A percentile compares a stretch with the other conserved stretches of the same genome.
Conservation (phyloP, 495 filamentous ascomycete genomes). For the Pseudomonodictys pantanalensis region DNA sequence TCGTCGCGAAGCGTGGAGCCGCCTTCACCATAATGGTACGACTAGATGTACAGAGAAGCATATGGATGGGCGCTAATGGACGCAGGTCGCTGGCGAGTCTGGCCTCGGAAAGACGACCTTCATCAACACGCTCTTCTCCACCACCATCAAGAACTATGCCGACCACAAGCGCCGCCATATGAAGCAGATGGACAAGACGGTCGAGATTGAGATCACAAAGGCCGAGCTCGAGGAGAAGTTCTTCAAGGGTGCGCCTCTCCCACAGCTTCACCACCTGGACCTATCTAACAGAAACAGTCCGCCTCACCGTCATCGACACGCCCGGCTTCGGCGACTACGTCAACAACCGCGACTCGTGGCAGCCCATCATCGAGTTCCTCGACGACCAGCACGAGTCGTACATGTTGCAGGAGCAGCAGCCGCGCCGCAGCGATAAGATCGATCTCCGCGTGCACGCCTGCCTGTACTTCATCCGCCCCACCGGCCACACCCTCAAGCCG, state of each 20-base stretch:
- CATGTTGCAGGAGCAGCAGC: slow-evolving; percentile 99
- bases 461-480: slow-evolving; percentile 97
- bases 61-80: slow-evolving; percentile 12
- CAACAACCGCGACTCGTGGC: slow-evolving; percentile 99
- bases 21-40: slow-evolving; percentile 98
- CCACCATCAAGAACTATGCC: slow-evolving; percentile 99
- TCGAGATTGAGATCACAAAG: slow-evolving; percentile 99
- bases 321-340: slow-evolving; percentile 99
- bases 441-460: slow-evolving; percentile 98
- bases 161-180: slow-evolving; percentile 97
- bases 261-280: slow-evolving; percentile 22
- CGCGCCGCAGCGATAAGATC: slow-evolving; percentile 95
- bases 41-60: not conserved
- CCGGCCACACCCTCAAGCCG: slow-evolving; percentile 96
- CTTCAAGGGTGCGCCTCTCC: slow-evolving; percentile 81
- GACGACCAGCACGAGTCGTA: slow-evolving; percentile 99
- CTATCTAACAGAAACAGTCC: slow-evolving; percentile 58
- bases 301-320: slow-evolving; percentile 96
- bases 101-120: slow-evolving; percentile 99
- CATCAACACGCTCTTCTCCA: slow-evolving; percentile 99
- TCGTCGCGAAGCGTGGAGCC: slow-evolving; percentile 97
- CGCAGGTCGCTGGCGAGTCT: slow-evolving; percentile 93
- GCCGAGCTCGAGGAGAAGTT: slow-evolving; percentile 99
- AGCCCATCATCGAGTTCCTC: slow-evolving; percentile 98
- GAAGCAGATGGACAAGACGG: slow-evolving; percentile 98